Conservation (phyloP, 345 rosid genomes). For the Linum tenue region DNA sequence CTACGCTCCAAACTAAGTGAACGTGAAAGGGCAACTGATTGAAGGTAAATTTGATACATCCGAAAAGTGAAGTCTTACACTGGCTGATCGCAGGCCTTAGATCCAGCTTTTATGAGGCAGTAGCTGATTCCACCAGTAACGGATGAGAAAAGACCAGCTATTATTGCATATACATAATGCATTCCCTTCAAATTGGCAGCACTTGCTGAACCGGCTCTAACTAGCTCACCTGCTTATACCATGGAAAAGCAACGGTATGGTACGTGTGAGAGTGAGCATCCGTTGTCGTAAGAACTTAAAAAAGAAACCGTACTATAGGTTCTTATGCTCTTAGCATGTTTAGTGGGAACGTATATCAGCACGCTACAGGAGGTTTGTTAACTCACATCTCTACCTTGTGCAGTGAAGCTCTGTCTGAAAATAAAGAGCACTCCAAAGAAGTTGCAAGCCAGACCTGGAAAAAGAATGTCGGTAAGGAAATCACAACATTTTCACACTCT, state of each 20-base stretch:
- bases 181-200: conserved; percentile 21
- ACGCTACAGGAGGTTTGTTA: conserved; percentile 30
- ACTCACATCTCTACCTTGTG: conserved; percentile 97
- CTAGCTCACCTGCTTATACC: conserved; percentile 24
- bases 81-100: conserved; percentile 81
- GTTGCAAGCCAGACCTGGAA: conserved; percentile 86
- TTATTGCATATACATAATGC: conserved; percentile 38
- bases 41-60: neutral
- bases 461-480: conserved; percentile 16
- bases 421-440: conserved; percentile 78
- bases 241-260: neutral
- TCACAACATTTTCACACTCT: neutral
- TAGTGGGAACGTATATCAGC: conserved; percentile 3
- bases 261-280: neutral
- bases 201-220: conserved; percentile 26
- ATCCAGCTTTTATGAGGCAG: conserved; percentile 69
- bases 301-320: neutral
- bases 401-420: conserved; percentile 52
- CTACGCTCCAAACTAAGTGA: neutral
- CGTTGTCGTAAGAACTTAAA: neutral
- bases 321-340: conserved; percentile 3
- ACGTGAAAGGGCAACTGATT: neutral
- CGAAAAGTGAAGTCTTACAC: conserved; percentile 40
- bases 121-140: conserved; percentile 75
- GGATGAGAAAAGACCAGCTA: conserved; percentile 66